These are phyloP conservation scores for Aspergillus affinis DNA, from an alignment of 495 filamentous ascomycete species.

Conservation along the genomic window DNA sequence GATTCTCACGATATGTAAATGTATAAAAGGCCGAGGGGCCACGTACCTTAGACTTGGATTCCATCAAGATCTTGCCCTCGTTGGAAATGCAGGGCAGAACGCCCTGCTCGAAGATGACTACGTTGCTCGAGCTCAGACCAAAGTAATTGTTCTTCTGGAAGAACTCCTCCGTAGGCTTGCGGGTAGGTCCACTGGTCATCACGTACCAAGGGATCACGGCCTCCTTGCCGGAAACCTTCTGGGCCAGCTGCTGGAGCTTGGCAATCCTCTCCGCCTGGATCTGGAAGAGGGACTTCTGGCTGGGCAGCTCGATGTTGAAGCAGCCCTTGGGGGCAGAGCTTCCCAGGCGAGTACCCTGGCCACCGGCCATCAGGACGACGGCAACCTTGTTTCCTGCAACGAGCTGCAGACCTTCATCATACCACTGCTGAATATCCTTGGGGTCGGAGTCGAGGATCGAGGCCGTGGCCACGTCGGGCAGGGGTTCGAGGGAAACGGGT, in stretches of 20 bases:
- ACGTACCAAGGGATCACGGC: conserved; percentile 95
- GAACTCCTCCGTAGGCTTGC: conserved; percentile 86
- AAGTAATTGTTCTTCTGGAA: conserved; percentile 90
- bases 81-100: conserved; percentile 96
- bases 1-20: not conserved
- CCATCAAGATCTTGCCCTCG: conserved; percentile 94
- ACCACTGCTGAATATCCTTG: conserved; percentile 80
- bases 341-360: conserved; percentile 91
- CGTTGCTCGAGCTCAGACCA: conserved; percentile 79
- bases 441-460: conserved; percentile 88
- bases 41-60: conserved; percentile 78
- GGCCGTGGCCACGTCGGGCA: conserved; percentile 84
- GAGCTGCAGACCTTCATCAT: conserved; percentile 76
- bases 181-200: conserved; percentile 98
- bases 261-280: conserved; percentile 92
- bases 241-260: conserved; percentile 82
- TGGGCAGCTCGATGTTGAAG: conserved; percentile 92
- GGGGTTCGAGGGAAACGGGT: conserved; percentile 71
- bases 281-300: conserved; percentile 92
- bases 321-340: conserved; percentile 96
- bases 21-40: no score
- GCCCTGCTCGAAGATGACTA: conserved; percentile 95
- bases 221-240: conserved; percentile 61
- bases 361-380: conserved; percentile 95
- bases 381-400: conserved; percentile 89